Evolutionary conservation across 1,284 basidiomycete genomes (phyloP), one percentile per base, ranked within the genome.

Genomic region (Ustilago shanxiensis): DNA sequence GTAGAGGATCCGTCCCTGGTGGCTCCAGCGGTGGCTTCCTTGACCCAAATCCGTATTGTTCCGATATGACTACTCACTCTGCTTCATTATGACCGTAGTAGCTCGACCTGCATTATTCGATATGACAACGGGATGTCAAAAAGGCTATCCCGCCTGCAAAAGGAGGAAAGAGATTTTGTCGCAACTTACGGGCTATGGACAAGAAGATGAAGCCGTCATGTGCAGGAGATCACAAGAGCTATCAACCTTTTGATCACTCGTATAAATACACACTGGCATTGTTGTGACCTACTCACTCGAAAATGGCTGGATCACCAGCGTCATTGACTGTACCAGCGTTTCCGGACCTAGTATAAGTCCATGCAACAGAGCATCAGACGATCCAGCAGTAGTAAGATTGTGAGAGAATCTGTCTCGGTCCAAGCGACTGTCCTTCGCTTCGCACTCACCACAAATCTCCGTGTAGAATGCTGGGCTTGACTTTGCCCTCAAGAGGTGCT

Each of bases 31-130:
- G n/a, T n/a, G n/a, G n/a, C n/a, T n/a, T n/a, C n/a, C n/a, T n/a
- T n/a, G n/a, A n/a, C n/a, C n/a, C n/a, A n/a, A n/a, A n/a, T n/a
- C n/a, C n/a, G n/a, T n/a, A n/a, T n/a, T n/a, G n/a, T n/a, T n/a
- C n/a, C n/a, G n/a, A n/a, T n/a, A n/a, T n/a, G 3, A 13, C 1
- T 6, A 63, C 64, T 64, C 24, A 74, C 72, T 75, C 72, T 24
- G 72, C 72, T 63, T 75, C 72, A 39, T 75, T 75, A 53, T 75
- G 72, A 14, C 72, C 72, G 20, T 75, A 75, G 35, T 75, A 75
- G 72, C 72, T 75, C 13, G 72, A 75, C 10, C 66, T 74, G 53
- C n/a, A 31, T 11, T 16, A 26, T 50, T 20, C 4, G 14, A 10
- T 28, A 44, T n/a, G 37, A 31, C 5, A 41, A 5, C 6, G 22